Evolutionary conservation across 331 rosid genomes (phyloP).

Genomic region (Arachis monticola): DNA sequence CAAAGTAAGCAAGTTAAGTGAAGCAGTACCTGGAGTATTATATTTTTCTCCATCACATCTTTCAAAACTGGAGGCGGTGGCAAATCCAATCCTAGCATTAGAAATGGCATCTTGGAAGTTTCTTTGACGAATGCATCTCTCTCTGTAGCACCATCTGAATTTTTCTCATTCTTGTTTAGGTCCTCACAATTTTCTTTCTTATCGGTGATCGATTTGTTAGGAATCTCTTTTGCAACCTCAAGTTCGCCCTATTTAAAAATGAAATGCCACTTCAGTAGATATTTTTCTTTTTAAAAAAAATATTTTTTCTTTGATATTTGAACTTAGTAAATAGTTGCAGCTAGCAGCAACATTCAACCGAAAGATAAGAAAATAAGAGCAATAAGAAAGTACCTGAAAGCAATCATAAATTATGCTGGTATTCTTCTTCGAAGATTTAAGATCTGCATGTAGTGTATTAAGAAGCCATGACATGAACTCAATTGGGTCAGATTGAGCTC

Average conservation of each 20-base stretch:
- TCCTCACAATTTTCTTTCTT: conserved; percentile 65
- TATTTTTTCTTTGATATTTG: too few species aligned
- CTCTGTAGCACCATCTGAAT: conserved; percentile 55
- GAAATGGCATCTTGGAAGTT: conserved; percentile 85
- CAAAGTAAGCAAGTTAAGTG: conserved; percentile 1
- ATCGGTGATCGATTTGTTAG: conserved; percentile 57
- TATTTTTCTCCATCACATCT: conserved; percentile 99
- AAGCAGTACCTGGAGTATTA: conserved; percentile 84
- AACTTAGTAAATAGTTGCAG: conserved; percentile 13
- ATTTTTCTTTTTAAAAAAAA: background rate
- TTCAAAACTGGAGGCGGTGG: conserved; percentile 98
- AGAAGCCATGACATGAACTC: conserved; percentile 98
- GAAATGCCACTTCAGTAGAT: conserved; percentile 12
- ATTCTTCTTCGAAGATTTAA: conserved; percentile 77
- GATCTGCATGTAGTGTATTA: conserved; percentile 81
- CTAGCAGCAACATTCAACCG: conserved; percentile 33
- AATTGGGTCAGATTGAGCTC: conserved; percentile 92
- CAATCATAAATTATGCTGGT: conserved; percentile 85
- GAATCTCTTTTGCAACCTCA: conserved; percentile 92
- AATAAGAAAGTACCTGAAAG: conserved; percentile 70
- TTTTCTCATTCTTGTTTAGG: conserved; percentile 43
- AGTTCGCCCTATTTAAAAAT: conserved; percentile 72
- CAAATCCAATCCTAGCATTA: conserved; percentile 96
- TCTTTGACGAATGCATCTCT: conserved; percentile 50
- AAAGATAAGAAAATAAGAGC: conserved; percentile 19